phyloP scores from a whole-genome alignment of 2,329 filamentous ascomycete species.

The Ascochyta fabae region DNA sequence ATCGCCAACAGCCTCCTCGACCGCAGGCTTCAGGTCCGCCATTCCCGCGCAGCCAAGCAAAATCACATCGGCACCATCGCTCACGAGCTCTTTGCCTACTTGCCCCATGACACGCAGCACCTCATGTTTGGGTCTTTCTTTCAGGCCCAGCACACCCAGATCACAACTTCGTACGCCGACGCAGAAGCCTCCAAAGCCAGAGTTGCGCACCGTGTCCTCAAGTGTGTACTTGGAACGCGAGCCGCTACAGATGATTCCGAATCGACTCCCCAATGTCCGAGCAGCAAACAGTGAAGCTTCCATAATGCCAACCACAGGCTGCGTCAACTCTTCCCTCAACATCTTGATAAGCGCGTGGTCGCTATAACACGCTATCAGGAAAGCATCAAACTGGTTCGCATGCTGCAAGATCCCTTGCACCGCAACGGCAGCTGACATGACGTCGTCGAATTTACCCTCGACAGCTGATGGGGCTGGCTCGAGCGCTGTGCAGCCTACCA shows the following conservation, averaged over 20 bases:
- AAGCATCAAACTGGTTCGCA: slow-evolving; percentile 54
- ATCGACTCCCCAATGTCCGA: slow-evolving; percentile 56
- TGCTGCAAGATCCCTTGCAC: slow-evolving; percentile 55
- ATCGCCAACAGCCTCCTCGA: slow-evolving; percentile 55
- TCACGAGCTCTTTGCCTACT: slow-evolving; percentile 50
- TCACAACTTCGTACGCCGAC: slow-evolving; percentile 53
- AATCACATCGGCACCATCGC: slow-evolving; percentile 52
- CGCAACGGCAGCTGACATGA: slow-evolving; percentile 58
- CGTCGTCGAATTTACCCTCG: slow-evolving; percentile 58
- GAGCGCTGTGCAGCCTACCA: slow-evolving; percentile 60
- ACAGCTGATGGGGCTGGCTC: slow-evolving; percentile 58
- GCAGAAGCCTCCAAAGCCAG: slow-evolving; percentile 53
- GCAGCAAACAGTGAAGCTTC: slow-evolving; percentile 59
- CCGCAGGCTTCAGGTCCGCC: slow-evolving; percentile 54
- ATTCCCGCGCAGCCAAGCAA: slow-evolving; percentile 59
- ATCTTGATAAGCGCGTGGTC: slow-evolving; percentile 56
- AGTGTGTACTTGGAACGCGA: slow-evolving; percentile 51
- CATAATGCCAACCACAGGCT: slow-evolving; percentile 60
- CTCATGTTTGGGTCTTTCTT: slow-evolving; percentile 48
- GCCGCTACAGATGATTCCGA: slow-evolving; percentile 55
- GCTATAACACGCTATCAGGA: slow-evolving; percentile 59
- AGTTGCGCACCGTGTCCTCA: slow-evolving; percentile 50
- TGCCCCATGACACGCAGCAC: slow-evolving; percentile 50
- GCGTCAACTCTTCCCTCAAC: slow-evolving; percentile 54
- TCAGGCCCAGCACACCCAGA: slow-evolving; percentile 55